Percentiles rank a stretch among this genome's conserved stretches.
Conservation (phyloP, 257 asterid genomes). For the Solanum tacnaense region DNA sequence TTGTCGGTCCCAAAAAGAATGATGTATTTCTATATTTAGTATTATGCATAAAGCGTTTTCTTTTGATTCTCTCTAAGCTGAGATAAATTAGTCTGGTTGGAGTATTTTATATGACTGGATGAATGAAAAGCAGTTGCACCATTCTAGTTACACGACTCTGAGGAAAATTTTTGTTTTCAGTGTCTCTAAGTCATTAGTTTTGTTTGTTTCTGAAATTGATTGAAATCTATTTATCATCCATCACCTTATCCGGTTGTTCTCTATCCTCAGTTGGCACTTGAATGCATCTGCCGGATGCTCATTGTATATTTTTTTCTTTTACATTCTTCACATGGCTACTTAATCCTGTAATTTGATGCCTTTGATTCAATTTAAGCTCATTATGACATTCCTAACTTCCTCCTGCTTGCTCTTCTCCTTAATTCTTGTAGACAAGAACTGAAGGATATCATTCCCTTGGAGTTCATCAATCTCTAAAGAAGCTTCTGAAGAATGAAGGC, state of each 20-base stretch:
- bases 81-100: background rate
- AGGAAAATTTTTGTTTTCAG: background rate
- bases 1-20: background rate
- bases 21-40: background rate
- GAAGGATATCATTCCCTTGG: slow-evolving; percentile 82
- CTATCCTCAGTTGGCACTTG: background rate
- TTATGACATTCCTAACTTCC: background rate
- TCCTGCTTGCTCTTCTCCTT: background rate
- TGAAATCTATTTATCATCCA: background rate
- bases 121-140: background rate
- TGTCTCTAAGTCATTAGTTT: background rate
- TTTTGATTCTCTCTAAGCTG: background rate
- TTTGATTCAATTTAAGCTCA: background rate
- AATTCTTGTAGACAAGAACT: slow-evolving; percentile 62
- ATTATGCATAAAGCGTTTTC: background rate
- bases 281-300: background rate
- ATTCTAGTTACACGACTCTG: background rate
- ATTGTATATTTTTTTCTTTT: background rate
- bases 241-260: background rate
- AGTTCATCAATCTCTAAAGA: slow-evolving; percentile 69
- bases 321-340: background rate
- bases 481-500: slow-evolving; percentile 81
- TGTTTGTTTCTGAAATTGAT: background rate
- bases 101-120: background rate
- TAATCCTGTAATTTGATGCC: background rate